Percentiles rank a stretch among this genome's conserved stretches.
phyloP scores from a whole-genome alignment of 257 asterid species.

The Solanum pinnatisectum region DNA sequence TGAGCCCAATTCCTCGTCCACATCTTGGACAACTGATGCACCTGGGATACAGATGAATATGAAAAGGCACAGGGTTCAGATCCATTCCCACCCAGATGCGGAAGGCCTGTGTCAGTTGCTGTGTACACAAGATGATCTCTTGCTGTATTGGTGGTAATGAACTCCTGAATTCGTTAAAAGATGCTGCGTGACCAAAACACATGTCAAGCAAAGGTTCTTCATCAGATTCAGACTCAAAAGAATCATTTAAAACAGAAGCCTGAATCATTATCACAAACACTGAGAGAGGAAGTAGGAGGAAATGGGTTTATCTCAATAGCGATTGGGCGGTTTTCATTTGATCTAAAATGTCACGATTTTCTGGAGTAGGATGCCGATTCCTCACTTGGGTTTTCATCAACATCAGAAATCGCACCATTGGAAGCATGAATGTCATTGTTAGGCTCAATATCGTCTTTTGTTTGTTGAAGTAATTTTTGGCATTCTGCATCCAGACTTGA shows the following conservation, averaged over 20 bases:
- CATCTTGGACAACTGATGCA: constrained; percentile 15
- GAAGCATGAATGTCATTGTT: constrained; percentile 5
- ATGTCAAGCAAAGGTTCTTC: constrained; percentile 27
- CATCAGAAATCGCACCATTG: constrained; percentile 23
- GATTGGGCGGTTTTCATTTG: neutral
- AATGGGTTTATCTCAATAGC: constrained; percentile 46
- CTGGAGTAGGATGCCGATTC: constrained; percentile 26
- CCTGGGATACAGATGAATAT: constrained; percentile 17
- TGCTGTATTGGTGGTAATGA: constrained; percentile 36
- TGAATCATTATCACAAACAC: constrained; percentile 28
- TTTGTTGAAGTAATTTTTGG: neutral
- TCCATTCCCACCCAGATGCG: constrained; percentile 21
- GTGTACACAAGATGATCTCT: constrained; percentile 20
- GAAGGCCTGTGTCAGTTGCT: constrained; percentile 29
- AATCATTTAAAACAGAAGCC: constrained; percentile 33
- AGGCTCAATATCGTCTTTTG: constrained; percentile 15
- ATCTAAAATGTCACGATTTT: constrained; percentile 7
- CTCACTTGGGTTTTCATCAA: constrained; percentile 25
- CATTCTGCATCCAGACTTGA: neutral
- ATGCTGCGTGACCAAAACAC: constrained; percentile 26
- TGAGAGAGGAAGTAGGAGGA: constrained; percentile 40
- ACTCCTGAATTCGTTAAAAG: constrained; percentile 32
- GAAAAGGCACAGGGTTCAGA: constrained; percentile 26
- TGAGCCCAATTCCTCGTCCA: constrained; percentile 10
- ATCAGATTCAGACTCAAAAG: constrained; percentile 40